Conservation (phyloP, 1,284 basidiomycete species). For the Heterobasidion irregulare region DNA sequence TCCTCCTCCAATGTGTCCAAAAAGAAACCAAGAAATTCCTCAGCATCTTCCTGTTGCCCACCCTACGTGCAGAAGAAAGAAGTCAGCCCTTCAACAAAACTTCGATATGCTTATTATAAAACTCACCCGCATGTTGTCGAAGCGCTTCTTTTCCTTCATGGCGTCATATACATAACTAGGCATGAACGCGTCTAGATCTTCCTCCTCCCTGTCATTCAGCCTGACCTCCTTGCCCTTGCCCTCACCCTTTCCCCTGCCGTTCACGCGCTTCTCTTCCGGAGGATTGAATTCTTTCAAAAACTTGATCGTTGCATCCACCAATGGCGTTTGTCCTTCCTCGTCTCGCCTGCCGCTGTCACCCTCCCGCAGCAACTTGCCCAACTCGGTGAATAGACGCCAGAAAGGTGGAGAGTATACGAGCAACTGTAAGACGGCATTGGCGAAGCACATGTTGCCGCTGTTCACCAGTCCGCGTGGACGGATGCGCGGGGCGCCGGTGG, state of each 20-base stretch:
- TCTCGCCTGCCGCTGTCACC: slow-evolving; percentile 31
- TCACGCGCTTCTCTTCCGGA: slow-evolving; percentile 23
- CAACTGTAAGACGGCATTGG: slow-evolving; percentile 89
- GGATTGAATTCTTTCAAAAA: slow-evolving; percentile 77
- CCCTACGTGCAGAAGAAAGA: slow-evolving; percentile 34
- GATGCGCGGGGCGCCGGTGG: slow-evolving; percentile 29
- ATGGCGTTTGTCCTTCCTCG: slow-evolving; percentile 50
- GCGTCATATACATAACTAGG: slow-evolving; percentile 91
- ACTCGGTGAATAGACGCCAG: slow-evolving; percentile 68
- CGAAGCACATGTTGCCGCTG: slow-evolving; percentile 97
- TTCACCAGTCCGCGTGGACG: slow-evolving; percentile 86
- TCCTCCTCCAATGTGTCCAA: slow-evolving; percentile 95
- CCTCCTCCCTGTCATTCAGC: slow-evolving; percentile 29
- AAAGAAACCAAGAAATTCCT: slow-evolving; percentile 98
- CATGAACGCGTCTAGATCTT: slow-evolving; percentile 65
- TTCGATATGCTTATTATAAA: slow-evolving; percentile 2
- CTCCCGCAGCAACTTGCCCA: slow-evolving; percentile 45
- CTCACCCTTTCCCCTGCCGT: slow-evolving; percentile 26
- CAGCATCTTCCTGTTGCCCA: slow-evolving; percentile 96
- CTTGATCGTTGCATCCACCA: slow-evolving; percentile 78
- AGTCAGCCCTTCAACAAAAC: background rate
- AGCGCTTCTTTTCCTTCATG: slow-evolving; percentile 92
- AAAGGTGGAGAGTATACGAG: slow-evolving; percentile 88
- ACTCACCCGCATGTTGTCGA: slow-evolving; percentile 86
- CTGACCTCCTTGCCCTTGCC: slow-evolving; percentile 27